Base-by-base conservation (phyloP, 495 filamentous ascomycete species). In the Immersiella caudata region DNA sequence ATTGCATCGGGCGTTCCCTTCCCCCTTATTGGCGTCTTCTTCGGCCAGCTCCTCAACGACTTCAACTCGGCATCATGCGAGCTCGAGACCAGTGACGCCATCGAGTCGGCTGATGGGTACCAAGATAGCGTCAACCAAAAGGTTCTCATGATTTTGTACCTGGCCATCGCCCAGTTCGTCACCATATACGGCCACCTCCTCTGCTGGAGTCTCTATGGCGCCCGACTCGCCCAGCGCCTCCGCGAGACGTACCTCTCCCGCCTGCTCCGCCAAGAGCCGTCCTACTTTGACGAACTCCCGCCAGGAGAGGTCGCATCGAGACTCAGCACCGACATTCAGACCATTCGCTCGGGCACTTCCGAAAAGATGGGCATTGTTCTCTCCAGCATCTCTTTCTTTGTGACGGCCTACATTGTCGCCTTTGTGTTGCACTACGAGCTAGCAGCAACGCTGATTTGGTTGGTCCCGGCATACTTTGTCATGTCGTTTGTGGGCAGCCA, bases 291-390 rank as follows among this genome's bases (percentile, higher is more conserved):
- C 60, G 80, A 74, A 36, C 66, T 82, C 33, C 81, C 85, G 2
- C 77, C 84, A 0, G 84, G 86, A 8, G 87, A 90, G 76, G 86
- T 90, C n/a, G 81, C 87, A 5, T 85, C 85, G 22, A 80, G 87
- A 35, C 77, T 91, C 18, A 88, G 80, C 40, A 80, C 78, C 56
- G 88, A 91, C 67, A 85, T 89, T 33, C 82, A 86, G 59, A 81
- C 83, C 6, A 86, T 90, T 65, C 86, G 83, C 35, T 83, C 83
- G 0, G 89, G 89, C 24, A 89, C 87, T 11, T 85, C 86, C 0
- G 89, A 91, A 75, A 91, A 91, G 70, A 87, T 88, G 16, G 88
- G 88, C 33, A 83, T 90, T 6, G 83, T 82, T 52, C 73, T 90
- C 33, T 79, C 82, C 36, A 85, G 82, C 40, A 67, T 88, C 12